Evolutionary conservation across 2,329 filamentous ascomycete species (phyloP).

Genomic region (Exophiala lecanii-corni): DNA sequence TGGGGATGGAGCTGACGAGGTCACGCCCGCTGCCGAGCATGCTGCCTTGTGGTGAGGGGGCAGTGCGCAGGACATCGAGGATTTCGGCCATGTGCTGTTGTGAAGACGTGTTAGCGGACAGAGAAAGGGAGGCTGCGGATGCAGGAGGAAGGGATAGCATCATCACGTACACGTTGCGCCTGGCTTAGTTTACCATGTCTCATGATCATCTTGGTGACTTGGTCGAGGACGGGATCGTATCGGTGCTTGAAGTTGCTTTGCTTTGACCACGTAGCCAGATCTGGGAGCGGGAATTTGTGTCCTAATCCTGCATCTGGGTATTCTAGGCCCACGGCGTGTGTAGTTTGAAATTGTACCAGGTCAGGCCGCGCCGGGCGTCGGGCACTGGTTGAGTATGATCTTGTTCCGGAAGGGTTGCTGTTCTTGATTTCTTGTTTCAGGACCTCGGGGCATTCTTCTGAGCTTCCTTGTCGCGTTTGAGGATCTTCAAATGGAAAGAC

Average conservation of each 20-base stretch:
- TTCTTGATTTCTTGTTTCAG: conserved; percentile 56
- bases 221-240: conserved; percentile 78
- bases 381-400: conserved; percentile 56
- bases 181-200: conserved; percentile 79
- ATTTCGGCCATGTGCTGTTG: conserved; percentile 76
- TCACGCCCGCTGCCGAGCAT: conserved; percentile 6
- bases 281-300: conserved; percentile 74
- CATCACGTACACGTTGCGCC: conserved; percentile 69
- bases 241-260: conserved; percentile 67
- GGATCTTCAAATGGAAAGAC: conserved; percentile 46
- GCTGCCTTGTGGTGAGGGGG: conserved; percentile 71
- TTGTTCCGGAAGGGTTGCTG: conserved; percentile 32
- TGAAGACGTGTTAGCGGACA: conserved; percentile 6
- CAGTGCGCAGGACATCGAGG: conserved; percentile 76
- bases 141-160: not conserved
- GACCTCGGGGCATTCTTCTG: conserved; percentile 60
- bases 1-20: conserved; percentile 65
- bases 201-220: conserved; percentile 90
- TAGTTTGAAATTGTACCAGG: conserved; percentile 16
- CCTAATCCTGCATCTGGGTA: conserved; percentile 42
- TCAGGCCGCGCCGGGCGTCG: conserved; percentile 29
- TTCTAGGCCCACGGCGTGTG: conserved; percentile 30
- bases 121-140: not conserved
- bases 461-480: conserved; percentile 58
- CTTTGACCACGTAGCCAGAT: conserved; percentile 54